phyloP scores from a whole-genome alignment of 2,329 filamentous ascomycete genomes.

The Penicillium sp. region DNA sequence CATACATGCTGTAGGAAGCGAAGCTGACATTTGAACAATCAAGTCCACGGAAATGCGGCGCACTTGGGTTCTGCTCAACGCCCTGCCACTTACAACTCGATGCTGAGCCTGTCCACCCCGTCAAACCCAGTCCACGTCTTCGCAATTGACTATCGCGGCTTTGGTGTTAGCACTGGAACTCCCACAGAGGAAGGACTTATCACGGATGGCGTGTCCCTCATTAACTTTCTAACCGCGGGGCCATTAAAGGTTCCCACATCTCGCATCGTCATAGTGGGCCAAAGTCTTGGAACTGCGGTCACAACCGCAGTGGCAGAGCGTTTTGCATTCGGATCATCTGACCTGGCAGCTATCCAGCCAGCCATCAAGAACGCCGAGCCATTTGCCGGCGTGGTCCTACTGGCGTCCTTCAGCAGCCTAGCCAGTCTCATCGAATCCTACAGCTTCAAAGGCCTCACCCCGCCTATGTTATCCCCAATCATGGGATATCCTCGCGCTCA shows the following conservation, averaged over 20 bases:
- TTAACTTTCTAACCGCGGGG: slow-evolving; percentile 60
- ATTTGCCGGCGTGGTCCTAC: slow-evolving; percentile 76
- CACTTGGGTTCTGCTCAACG: slow-evolving; percentile 77
- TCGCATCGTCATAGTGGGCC: slow-evolving; percentile 77
- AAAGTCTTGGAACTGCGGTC: slow-evolving; percentile 86
- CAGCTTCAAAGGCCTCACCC: slow-evolving; percentile 72
- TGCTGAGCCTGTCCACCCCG: slow-evolving; percentile 67
- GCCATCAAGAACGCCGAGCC: slow-evolving; percentile 51
- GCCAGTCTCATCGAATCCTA: slow-evolving; percentile 73
- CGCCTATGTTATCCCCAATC: slow-evolving; percentile 71
- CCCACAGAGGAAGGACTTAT: slow-evolving; percentile 81
- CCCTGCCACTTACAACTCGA: slow-evolving; percentile 71
- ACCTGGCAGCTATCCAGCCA: slow-evolving; percentile 38
- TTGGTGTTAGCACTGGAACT: slow-evolving; percentile 73
- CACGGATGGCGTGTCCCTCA: slow-evolving; percentile 68
- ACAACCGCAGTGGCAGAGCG: slow-evolving; percentile 70
- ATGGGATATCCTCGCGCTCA: slow-evolving; percentile 64
- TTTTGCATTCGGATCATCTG: slow-evolving; percentile 53
- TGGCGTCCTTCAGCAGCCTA: slow-evolving; percentile 75
- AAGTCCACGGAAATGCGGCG: slow-evolving; percentile 68
- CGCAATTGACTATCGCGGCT: slow-evolving; percentile 89
- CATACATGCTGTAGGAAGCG: slow-evolving; percentile 3
- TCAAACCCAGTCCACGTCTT: slow-evolving; percentile 68
- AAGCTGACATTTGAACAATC: slow-evolving; percentile 10
- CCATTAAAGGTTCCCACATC: slow-evolving; percentile 65